phyloP scores from a whole-genome alignment of 2,329 filamentous ascomycete genomes.

The Aspergillus pseudoglaucus region DNA sequence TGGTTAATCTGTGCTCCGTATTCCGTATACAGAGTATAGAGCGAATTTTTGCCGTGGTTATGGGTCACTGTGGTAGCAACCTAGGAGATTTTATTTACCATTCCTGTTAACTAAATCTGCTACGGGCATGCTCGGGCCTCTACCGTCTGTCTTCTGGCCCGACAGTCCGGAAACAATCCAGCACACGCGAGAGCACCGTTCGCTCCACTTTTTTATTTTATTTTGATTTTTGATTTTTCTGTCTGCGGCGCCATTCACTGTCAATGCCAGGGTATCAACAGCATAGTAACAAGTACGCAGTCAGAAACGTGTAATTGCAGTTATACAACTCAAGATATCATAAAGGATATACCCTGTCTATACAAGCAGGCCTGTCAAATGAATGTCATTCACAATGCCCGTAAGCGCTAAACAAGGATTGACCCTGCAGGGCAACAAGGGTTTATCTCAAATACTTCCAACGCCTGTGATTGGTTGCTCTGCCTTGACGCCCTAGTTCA shows the following conservation, averaged over 20 bases:
- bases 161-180: slow-evolving; percentile 29
- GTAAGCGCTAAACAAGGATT: slow-evolving; percentile 19
- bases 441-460: slow-evolving; percentile 31
- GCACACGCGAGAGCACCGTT: slow-evolving; percentile 29
- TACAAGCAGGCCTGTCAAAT: neutral
- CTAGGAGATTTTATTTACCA: too few relatives aligned
- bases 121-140: neutral
- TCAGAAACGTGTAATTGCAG: neutral
- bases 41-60: too few relatives aligned
- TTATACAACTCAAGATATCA: neutral
- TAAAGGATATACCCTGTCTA: neutral
- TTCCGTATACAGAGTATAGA: too few relatives aligned
- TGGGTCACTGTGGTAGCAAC: too few relatives aligned
- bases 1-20: too few relatives aligned
- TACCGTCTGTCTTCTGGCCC: slow-evolving; percentile 13
- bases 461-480: slow-evolving; percentile 20
- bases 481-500: slow-evolving; percentile 6
- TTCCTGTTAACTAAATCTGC: too few relatives aligned
- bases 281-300: neutral
- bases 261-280: neutral
- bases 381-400: slow-evolving; percentile 11
- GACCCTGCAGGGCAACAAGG: slow-evolving; percentile 22
- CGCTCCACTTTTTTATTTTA: slow-evolving; percentile 19
- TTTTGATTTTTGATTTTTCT: slow-evolving; percentile 8
- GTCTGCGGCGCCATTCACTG: neutral